Percentiles rank a stretch among this genome's conserved stretches.
Evolutionary conservation across 2,329 filamentous ascomycete species (phyloP).

Genomic region (Fusarium chuoi): DNA sequence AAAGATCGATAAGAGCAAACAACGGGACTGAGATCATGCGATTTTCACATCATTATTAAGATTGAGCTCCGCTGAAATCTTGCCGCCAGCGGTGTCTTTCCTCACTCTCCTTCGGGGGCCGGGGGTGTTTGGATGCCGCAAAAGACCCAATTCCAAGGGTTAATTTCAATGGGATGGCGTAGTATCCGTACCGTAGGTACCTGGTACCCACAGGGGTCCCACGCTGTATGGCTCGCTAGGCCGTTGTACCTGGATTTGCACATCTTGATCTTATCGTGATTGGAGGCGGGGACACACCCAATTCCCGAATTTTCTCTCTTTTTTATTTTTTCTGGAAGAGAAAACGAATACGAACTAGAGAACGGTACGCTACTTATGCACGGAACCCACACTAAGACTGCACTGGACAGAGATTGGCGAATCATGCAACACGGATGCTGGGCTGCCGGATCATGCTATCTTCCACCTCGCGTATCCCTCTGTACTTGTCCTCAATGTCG

Average conservation of each 20-base stretch:
- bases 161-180: slow-evolving; percentile 20
- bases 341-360: slow-evolving; percentile 39
- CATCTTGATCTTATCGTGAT: slow-evolving; percentile 41
- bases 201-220: slow-evolving; percentile 33
- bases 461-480: slow-evolving; percentile 33
- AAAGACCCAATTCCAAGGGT: neutral
- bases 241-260: slow-evolving; percentile 34
- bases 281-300: slow-evolving; percentile 26
- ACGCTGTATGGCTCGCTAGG: slow-evolving; percentile 17
- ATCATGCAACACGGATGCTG: slow-evolving; percentile 22
- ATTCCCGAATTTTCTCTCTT: slow-evolving; percentile 17
- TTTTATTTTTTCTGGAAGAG: slow-evolving; percentile 2
- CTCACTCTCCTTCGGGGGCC: neutral
- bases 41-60: slow-evolving; percentile 30
- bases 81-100: slow-evolving; percentile 15
- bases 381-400: neutral
- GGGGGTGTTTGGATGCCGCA: neutral
- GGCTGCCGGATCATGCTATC: slow-evolving; percentile 40
- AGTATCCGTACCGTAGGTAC: neutral
- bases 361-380: slow-evolving; percentile 5
- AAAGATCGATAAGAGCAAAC: slow-evolving; percentile 20
- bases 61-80: slow-evolving; percentile 20
- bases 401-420: neutral
- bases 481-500: slow-evolving; percentile 11
- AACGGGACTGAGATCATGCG: slow-evolving; percentile 9